These are phyloP conservation scores for Anthracocystis panici-leucophaei DNA, from an alignment of 1,284 basidiomycete species.

Conservation along the genomic window DNA sequence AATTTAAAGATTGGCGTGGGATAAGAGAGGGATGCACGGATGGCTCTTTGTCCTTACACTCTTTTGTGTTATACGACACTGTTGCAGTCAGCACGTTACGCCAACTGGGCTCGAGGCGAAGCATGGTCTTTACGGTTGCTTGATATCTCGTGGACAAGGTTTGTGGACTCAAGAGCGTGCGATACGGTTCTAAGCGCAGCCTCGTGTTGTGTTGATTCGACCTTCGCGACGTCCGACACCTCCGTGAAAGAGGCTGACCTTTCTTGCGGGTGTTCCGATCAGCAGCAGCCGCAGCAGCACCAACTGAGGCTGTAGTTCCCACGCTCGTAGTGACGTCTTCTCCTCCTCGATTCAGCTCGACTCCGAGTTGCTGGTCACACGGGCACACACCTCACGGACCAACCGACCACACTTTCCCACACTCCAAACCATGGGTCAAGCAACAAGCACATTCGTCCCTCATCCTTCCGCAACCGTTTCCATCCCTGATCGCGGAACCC, in stretches of 20 bases:
- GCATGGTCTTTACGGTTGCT: neutral
- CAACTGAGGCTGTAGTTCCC: neutral
- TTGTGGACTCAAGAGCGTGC: neutral
- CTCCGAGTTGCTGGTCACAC: no score
- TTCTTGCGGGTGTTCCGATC: neutral
- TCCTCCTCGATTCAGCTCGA: no score
- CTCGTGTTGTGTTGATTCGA: neutral
- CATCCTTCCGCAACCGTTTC: conserved; percentile 23
- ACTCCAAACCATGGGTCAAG: conserved; percentile 29
- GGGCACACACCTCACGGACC: no score
- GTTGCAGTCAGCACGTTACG: no score
- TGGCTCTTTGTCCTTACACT: no score
- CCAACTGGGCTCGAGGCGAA: no score
- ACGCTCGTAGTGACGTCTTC: no score
- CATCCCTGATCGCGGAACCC: conserved; percentile 29
- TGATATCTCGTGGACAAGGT: neutral
- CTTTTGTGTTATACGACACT: neutral
- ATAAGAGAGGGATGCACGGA: no score
- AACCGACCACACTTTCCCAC: neutral
- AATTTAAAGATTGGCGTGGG: no score
- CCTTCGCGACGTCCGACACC: neutral
- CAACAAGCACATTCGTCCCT: conserved; percentile 26
- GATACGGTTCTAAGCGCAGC: neutral
- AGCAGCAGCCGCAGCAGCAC: neutral
- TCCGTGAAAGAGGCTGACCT: neutral